Evolutionary conservation across 2,329 filamentous ascomycete genomes (phyloP).

Genomic region (Clarireedia hainanense): DNA sequence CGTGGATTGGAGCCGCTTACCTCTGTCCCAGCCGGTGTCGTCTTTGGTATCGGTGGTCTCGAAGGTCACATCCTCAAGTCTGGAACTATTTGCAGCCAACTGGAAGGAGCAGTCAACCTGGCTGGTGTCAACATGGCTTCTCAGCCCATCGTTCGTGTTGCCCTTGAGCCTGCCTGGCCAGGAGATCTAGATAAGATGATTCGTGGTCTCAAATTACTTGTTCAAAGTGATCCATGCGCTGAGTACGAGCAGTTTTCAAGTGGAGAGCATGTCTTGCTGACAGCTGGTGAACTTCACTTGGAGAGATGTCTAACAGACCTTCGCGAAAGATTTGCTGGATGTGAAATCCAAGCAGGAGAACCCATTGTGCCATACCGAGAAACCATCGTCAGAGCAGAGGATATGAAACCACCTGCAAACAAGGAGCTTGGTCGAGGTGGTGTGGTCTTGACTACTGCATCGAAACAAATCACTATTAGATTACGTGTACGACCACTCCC

Average conservation of each 20-base stretch:
- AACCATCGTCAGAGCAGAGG: slow-evolving; percentile 76
- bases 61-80: slow-evolving; percentile 94
- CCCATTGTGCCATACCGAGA: slow-evolving; percentile 95
- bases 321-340: slow-evolving; percentile 83
- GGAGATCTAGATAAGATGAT: slow-evolving; percentile 94
- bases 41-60: slow-evolving; percentile 90
- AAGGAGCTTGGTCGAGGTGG: slow-evolving; percentile 80
- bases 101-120: slow-evolving; percentile 82
- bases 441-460: slow-evolving; percentile 67
- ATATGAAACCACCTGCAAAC: slow-evolving; percentile 86
- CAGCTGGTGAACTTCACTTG: slow-evolving; percentile 88
- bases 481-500: slow-evolving; percentile 76
- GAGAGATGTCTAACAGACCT: slow-evolving; percentile 92
- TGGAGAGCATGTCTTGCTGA: slow-evolving; percentile 90
- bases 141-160: slow-evolving; percentile 90
- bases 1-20: slow-evolving; percentile 74
- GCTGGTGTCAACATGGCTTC: slow-evolving; percentile 75
- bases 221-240: slow-evolving; percentile 92
- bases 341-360: slow-evolving; percentile 88
- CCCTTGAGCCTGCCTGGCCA: slow-evolving; percentile 87
- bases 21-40: slow-evolving; percentile 83
- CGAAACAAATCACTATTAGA: slow-evolving; percentile 75
- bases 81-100: slow-evolving; percentile 81
- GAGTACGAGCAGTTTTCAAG: slow-evolving; percentile 90
- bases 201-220: slow-evolving; percentile 72